Evolutionary conservation across 176 grass and related monocot species (phyloP).

Genomic region (Puccinellia tenuiflora): DNA sequence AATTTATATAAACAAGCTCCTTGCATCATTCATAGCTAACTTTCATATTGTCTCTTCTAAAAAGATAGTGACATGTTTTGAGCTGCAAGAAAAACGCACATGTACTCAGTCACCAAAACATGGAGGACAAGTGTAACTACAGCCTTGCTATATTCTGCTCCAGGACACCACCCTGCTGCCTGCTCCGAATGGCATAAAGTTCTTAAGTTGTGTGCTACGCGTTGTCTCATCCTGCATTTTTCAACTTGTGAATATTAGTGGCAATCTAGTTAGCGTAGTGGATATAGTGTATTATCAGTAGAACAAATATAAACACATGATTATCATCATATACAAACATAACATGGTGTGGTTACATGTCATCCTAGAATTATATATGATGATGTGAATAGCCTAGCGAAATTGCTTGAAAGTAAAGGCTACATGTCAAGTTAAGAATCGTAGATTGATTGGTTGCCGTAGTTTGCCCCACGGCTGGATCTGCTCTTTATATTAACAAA

Average conservation of each 20-base stretch:
- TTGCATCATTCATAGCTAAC: background rate
- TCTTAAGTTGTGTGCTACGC: background rate
- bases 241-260: background rate
- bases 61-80: background rate
- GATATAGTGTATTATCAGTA: background rate
- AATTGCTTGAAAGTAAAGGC: background rate
- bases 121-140: background rate
- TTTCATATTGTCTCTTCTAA: background rate
- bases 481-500: too few species aligned
- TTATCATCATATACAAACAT: background rate
- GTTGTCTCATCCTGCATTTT: background rate
- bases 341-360: background rate
- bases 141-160: background rate
- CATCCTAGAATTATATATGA: background rate
- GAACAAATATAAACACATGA: background rate
- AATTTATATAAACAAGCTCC: background rate
- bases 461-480: too few species aligned
- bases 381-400: background rate
- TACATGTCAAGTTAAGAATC: too few species aligned
- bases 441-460: too few species aligned
- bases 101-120: conserved; percentile 1
- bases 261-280: background rate
- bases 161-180: background rate
- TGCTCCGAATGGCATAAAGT: background rate
- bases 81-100: background rate